Evolutionary conservation across 2,329 filamentous ascomycete genomes (phyloP).

Genomic region (Aspergillus sp.): DNA sequence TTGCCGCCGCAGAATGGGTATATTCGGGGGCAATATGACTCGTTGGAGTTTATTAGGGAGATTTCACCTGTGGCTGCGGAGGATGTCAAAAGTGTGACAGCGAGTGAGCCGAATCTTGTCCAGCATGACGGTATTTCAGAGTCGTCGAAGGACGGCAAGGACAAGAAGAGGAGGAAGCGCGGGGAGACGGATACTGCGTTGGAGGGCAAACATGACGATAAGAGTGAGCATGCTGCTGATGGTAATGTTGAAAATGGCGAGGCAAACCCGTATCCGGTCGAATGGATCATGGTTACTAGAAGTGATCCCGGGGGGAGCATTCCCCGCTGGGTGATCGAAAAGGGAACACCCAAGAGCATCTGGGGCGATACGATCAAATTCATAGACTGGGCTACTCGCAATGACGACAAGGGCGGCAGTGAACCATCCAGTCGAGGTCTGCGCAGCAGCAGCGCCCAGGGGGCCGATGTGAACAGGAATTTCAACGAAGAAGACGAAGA

Average conservation of each 20-base stretch:
- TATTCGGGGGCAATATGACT: conserved; percentile 82
- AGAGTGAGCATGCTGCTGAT: conserved; percentile 8
- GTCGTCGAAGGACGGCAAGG: conserved; percentile 9
- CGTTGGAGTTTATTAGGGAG: conserved; percentile 83
- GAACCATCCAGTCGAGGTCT: no score
- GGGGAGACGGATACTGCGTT: conserved; percentile 29
- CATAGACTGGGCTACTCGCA: conserved; percentile 64
- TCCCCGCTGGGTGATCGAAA: conserved; percentile 84
- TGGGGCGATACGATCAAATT: conserved; percentile 74
- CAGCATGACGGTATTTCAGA: conserved; percentile 1
- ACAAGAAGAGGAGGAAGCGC: conserved; percentile 23
- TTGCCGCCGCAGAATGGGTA: conserved; percentile 64
- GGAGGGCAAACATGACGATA: conserved; percentile 28
- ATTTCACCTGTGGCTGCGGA: conserved; percentile 45
- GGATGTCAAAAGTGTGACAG: conserved; percentile 1
- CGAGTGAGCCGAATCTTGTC: conserved; percentile 6
- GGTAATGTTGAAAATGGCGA: conserved; percentile 41
- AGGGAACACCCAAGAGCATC: conserved; percentile 75
- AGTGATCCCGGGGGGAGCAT: conserved; percentile 85
- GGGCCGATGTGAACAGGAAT: no score
- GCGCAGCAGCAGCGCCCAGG: no score
- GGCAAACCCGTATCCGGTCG: conserved; percentile 60
- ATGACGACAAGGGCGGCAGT: conserved; percentile 30
- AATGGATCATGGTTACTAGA: conserved; percentile 90
- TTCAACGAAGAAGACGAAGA: conserved; percentile 17